Base-by-base conservation (phyloP, 176 grass and related monocot genomes). In the Oryza australiensis region DNA sequence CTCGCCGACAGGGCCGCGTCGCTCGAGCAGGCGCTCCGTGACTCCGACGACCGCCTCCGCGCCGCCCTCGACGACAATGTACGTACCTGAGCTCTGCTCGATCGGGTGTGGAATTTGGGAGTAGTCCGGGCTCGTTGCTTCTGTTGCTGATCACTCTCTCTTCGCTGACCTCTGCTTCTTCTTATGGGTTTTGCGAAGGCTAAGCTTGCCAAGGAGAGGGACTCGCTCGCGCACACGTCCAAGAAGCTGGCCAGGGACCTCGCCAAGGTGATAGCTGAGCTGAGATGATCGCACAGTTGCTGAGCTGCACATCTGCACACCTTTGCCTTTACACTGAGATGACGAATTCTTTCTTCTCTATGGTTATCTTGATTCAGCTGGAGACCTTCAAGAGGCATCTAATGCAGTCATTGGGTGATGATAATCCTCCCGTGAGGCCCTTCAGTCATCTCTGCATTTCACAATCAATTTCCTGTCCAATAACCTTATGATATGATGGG, bases 301-400 rank as follows among this genome's bases (percentile, higher is more conserved):
- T 20, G 6, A 22, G 4, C 20, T 55, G 51, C 51, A 16, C 12
- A 7, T 0, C 7, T 55, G 5, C 62, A n/a, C 9, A 9, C 8
- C 1, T 64, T 14, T 24, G 64, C 16, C 9, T 23, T 66, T 73
- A 20, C 10, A 12, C 16, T 41, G 32, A 57, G 48, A 70, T 55
- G 10, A 4, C 26, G 13, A 7, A 15, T 64, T 57, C 41, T 65
- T 79, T 22, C 43, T 33, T 48, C 5, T 34, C 33, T 53, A 16
- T 64, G 14, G 32, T 45, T 43, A 45, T 90, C 53, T 29, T 57
- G 53, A 40, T 75, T 75, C 81, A 98, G 96, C 70, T 98, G 71
- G 90, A 98, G 74, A 88, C 90, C 32, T 98, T 98, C 84, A 98
- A 95, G 90, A 91, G 89, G 48, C 92, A 93, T 65, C 84, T 98